Base-by-base conservation (phyloP, 1,284 basidiomycete genomes). In the Pascua sp. region DNA sequence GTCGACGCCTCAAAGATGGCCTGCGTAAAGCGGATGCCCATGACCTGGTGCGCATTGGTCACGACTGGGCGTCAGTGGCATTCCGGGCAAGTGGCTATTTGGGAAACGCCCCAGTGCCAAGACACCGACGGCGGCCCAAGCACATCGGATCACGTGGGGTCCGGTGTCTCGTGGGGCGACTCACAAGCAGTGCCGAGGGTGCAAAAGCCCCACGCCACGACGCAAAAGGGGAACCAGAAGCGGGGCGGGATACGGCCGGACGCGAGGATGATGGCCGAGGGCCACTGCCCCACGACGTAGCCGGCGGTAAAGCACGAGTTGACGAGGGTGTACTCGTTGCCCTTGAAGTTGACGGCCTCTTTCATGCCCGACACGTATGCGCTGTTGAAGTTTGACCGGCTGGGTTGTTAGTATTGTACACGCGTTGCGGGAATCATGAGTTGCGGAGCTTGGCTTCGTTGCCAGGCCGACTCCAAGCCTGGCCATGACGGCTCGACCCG, bases 141-240 rank as follows among this genome's bases (percentile, higher is more conserved):
- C 24, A 32, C 24, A 4, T 32, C 4, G 24, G 4, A 7, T 32
- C 24, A 32, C 24, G 24, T 32, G 24, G 24, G 24, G 24, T n/a
- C n/a, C n/a, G n/a, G n/a, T n/a, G n/a, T n/a, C n/a, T n/a, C n/a
- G n/a, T n/a, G n/a, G n/a, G n/a, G 11, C 15, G 3, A 53, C 57
- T 54, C 37, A 58, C 57, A 62, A 5, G 62, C 60, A 9, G 52
- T 43, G 2, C 60, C 60, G 13, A 62, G 51, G 12, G 67, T 70
- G 48, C 65, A 66, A 11, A 71, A 11, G 9, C 72, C 72, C 69
- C 70, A 72, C 11, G 56, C 57, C 16, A 60, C 43, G 40, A 65
- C 64, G 51, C 70, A 72, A 54, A 70, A 68, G 2, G 72, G 72
- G 59, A 74, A 71, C 68, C 67, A 71, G 53, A 72, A 52, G 11